phyloP scores from a whole-genome alignment of 2,329 filamentous ascomycete species.

The Aureobasidium uvarum region DNA sequence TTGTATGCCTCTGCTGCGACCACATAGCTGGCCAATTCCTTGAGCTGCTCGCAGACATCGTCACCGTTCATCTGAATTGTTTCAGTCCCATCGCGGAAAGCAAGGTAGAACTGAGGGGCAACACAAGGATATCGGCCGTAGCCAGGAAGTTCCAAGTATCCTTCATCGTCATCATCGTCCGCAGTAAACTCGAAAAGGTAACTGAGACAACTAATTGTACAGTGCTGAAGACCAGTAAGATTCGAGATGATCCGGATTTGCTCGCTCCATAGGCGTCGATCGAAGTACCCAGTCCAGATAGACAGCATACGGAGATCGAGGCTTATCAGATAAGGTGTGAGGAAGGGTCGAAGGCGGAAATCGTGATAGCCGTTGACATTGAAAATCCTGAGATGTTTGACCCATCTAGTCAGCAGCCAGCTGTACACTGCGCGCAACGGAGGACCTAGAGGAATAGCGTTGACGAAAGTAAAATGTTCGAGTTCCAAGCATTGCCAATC shows the following conservation, averaged over 20 bases:
- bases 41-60: neutral
- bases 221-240: neutral
- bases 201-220: neutral
- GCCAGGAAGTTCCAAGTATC: neutral
- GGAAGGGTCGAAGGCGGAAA: neutral
- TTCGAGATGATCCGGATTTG: neutral
- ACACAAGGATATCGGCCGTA: neutral
- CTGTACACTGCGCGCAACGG: no score
- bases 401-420: neutral
- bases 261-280: neutral
- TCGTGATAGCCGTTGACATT: no score
- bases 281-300: neutral
- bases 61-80: neutral
- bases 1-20: neutral
- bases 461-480: neutral
- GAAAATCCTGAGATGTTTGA: neutral
- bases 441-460: neutral
- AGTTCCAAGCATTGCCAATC: neutral
- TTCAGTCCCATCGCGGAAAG: neutral
- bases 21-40: neutral
- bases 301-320: neutral
- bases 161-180: no score
- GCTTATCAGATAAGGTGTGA: neutral
- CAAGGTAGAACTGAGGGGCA: neutral
- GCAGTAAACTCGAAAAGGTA: neutral